Base-by-base conservation (phyloP, 345 rosid species). In the Tarenaya hassleriana region DNA sequence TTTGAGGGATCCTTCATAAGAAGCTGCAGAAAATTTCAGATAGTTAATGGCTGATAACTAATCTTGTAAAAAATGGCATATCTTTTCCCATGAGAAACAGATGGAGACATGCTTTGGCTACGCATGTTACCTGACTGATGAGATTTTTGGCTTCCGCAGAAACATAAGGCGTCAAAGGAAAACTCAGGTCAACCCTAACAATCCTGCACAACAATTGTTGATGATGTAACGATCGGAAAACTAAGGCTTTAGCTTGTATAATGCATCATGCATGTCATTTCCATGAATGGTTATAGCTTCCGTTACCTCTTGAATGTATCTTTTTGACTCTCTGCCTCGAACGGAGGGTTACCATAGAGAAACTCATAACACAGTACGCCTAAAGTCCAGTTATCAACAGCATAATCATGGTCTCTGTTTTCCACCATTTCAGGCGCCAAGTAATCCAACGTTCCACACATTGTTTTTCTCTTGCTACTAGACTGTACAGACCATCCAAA, bases 401-500 rank as follows among this genome's bases (percentile, higher is more conserved):
- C 88, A 47, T 80, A 72, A 62, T 86, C 99, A 42, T 88, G 94
- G 59, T 83, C 92, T 75, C 69, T 83, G 8, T 82, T 80, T 66
- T 88, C 97, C 15, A 94, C 97, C 94, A 88, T 83, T 72, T 94
- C 97, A 14, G 97, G 99, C 47, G 97, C 97, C 37, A 94, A 75
- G 50, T 94, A 88, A 57, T 94, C 99, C 61, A 94, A 62, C 5
- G 99, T 88, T 40, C 99, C 99, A 62, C 99, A 94, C 97, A 88
- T 81, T 9, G 97, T 94, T 68, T 61, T 82, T 43, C 99, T 83
- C 76, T 86, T 94, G 76, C 72, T 70, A 69, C 67, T 77, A 15
- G 99, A 88, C 69, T 94, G 99, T n/a, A 94, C 95, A 8, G 97
- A 86, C 99, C 97, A 86, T 19, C 99, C 95, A 59, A 94, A 94